Evolutionary conservation across 139 green algal species (phyloP), one percentile per base, ranked within the genome.

Genomic region (Tetradesmus lagerheimii): DNA sequence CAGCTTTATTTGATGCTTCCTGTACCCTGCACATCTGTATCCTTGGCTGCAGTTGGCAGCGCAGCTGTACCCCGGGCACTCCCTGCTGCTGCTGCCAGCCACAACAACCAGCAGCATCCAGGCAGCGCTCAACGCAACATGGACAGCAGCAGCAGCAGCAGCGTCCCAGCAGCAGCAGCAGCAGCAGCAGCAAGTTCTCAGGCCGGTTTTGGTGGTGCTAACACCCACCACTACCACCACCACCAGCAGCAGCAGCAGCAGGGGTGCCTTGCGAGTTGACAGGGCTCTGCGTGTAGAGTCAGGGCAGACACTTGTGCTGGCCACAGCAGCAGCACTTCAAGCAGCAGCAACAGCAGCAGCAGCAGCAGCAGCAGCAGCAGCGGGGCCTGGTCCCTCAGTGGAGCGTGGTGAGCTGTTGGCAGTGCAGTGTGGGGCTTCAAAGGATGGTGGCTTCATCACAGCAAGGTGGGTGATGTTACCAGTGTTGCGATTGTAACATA

Each of bases 1-100:
- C 45, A 57, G 11, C 11, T 57, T 57, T 12, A 57, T 57, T 9
- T 2, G 11, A 12, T 57, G 11, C 11, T 57, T n/a, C 43, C 5
- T 8, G 43, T 50, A 18, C 47, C 47, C 47, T 79, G 71, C 71
- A 38, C 71, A 38, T 25, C 4, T 18, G 71, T 43, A 47, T 47
- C 4, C 53, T 39, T 16, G 5, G 8, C 43, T 57, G 53, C 82
- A 87, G 82, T n/a, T 87, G 20, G 82, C 82, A 35, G 31, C 53
- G 3, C 82, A 53, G 82, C 57, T 47, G 57, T 87, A 87, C 82
- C 82, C 82, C 1, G 82, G 53, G 3, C 29, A 87, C 35, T 64
- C 37, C 4, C 82, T 53, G 31, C 57, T 87, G 82, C 82, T 57
- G 82, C 82, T 87, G 82, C 53, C 15, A 0, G 31, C 82, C 16